These are phyloP conservation scores for Talinum fruticosum DNA, from an alignment of 148 eudicot species.

Conservation along the genomic window DNA sequence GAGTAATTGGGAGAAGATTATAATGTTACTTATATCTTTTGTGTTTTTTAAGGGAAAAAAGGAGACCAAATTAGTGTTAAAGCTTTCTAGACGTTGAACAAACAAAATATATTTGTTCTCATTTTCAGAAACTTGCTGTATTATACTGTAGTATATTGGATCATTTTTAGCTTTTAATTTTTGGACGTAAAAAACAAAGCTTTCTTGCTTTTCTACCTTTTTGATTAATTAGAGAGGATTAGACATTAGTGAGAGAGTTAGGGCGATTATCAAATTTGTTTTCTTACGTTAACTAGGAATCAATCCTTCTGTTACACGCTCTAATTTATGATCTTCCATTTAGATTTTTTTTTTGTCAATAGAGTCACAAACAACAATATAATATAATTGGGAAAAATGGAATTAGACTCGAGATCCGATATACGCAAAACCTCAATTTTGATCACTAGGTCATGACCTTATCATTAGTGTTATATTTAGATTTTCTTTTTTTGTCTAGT, in stretches of 20 bases:
- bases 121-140: slow-evolving; percentile 32
- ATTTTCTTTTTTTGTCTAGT: no score
- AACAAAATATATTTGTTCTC: slow-evolving; percentile 1
- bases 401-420: no score
- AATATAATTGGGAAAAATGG: no score
- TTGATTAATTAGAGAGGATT: slow-evolving; percentile 11
- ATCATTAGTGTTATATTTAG: no score
- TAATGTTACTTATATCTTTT: no score
- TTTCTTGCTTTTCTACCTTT: slow-evolving; percentile 28
- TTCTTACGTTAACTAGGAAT: slow-evolving; percentile 20
- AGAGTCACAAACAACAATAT: no score
- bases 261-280: slow-evolving; percentile 27
- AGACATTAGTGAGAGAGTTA: slow-evolving; percentile 16
- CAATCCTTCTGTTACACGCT: slow-evolving; percentile 21
- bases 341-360: neutral
- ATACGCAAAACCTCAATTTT: no score
- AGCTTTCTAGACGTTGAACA: slow-evolving; percentile 3
- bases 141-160: neutral
- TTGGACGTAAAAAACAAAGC: slow-evolving; percentile 23
- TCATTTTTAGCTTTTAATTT: slow-evolving; percentile 18
- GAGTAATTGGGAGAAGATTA: no score
- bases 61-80: no score
- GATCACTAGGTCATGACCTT: no score
- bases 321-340: neutral
- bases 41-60: no score